These are phyloP conservation scores for Mortierella sp. DNA, from an alignment of 371 early-diverging fungal species.

Conservation along the genomic window DNA sequence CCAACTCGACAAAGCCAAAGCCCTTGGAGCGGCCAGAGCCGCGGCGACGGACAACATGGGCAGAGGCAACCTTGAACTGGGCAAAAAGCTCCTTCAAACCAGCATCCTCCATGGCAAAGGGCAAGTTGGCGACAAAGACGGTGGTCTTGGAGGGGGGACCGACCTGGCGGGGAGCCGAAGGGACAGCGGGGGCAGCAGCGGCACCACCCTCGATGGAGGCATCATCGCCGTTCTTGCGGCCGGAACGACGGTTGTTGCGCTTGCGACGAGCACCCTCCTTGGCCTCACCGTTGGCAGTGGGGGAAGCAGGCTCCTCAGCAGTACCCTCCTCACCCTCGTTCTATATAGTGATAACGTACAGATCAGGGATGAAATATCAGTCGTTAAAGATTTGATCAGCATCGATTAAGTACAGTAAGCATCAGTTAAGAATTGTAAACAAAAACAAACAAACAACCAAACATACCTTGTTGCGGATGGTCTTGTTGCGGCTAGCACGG, in stretches of 20 bases:
- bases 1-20: slow-evolving; percentile 93
- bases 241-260: slow-evolving; percentile 43
- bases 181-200: slow-evolving; percentile 16
- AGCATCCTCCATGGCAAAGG: slow-evolving; percentile 86
- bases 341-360: slow-evolving; percentile 25
- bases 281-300: slow-evolving; percentile 32
- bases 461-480: slow-evolving; percentile 42
- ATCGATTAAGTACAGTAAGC: not conserved
- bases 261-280: slow-evolving; percentile 47
- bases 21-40: slow-evolving; percentile 84
- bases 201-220: slow-evolving; percentile 24
- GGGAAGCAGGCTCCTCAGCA: slow-evolving; percentile 30
- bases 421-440: slow-evolving; percentile 1
- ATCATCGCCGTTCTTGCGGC: slow-evolving; percentile 44
- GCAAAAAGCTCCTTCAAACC: slow-evolving; percentile 82
- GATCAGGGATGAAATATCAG: not conserved
- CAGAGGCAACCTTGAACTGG: slow-evolving; percentile 81
- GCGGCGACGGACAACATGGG: slow-evolving; percentile 76
- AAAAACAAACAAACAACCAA: slow-evolving; percentile 1
- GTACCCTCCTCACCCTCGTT: slow-evolving; percentile 48
- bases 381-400: not conserved
- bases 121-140: slow-evolving; percentile 94
- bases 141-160: slow-evolving; percentile 86
- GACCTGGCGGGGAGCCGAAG: slow-evolving; percentile 35
- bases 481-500: slow-evolving; percentile 47